Conservation (phyloP, 208 protist species). For the Leishmania martiniquensis region DNA sequence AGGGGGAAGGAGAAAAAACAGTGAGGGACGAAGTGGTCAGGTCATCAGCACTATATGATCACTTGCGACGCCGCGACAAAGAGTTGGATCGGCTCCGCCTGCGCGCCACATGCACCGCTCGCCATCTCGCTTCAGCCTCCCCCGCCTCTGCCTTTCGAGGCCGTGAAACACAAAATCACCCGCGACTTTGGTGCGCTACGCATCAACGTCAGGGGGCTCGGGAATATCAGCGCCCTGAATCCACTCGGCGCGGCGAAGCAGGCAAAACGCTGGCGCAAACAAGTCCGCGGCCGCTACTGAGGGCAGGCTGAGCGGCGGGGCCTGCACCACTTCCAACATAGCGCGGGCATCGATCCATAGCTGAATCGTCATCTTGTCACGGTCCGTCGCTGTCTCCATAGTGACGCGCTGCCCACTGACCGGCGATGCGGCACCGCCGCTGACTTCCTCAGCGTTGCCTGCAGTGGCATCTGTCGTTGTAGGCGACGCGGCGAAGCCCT, state of each 20-base stretch:
- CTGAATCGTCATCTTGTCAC: conserved; percentile 90
- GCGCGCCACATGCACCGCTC: neutral
- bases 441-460: conserved; percentile 38
- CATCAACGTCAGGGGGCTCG: conserved; percentile 72
- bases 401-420: conserved; percentile 31
- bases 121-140: neutral
- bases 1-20: neutral
- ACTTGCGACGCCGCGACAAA: too few species aligned
- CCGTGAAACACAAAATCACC: neutral
- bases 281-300: conserved; percentile 11
- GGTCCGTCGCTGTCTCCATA: conserved; percentile 69
- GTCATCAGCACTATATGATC: too few species aligned
- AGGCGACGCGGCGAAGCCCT: conserved; percentile 20
- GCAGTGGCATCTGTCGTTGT: conserved; percentile 71
- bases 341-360: conserved; percentile 79
- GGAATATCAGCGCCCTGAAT: conserved; percentile 71
- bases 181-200: conserved; percentile 5
- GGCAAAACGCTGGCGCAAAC: conserved; percentile 25
- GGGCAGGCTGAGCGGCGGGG: conserved; percentile 11
- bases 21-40: neutral
- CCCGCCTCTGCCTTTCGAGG: neutral
- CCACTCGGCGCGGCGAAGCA: conserved; percentile 80
- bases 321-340: conserved; percentile 35
- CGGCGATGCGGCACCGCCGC: neutral
- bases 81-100: too few species aligned